Percentiles rank a stretch among this genome's conserved stretches.
These are phyloP conservation scores for Aspergillus chevalieri DNA, from an alignment of 2,329 filamentous ascomycete genomes.

Conservation along the genomic window DNA sequence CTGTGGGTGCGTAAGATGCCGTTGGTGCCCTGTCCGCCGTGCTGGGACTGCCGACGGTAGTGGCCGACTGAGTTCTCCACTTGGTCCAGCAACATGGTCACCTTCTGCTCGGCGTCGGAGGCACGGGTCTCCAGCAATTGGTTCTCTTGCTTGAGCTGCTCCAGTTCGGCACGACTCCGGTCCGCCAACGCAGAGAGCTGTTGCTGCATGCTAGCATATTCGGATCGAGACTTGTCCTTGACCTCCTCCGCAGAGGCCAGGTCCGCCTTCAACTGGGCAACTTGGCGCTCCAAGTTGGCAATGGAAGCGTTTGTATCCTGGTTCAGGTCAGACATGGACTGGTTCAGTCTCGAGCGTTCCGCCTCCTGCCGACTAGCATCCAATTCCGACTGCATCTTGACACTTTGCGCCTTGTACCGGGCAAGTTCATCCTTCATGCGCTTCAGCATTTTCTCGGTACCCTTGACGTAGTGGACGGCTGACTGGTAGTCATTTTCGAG, in stretches of 20 bases:
- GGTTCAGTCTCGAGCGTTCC: constrained; percentile 62
- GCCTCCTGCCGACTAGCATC: constrained; percentile 60
- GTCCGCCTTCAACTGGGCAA: constrained; percentile 63
- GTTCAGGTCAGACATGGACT: constrained; percentile 65
- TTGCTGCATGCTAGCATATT: constrained; percentile 48
- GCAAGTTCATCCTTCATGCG: constrained; percentile 97
- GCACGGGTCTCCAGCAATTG: constrained; percentile 73
- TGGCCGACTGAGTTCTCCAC: constrained; percentile 91
- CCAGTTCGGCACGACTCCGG: constrained; percentile 62
- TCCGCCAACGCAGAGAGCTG: constrained; percentile 53
- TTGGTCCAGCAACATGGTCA: constrained; percentile 86
- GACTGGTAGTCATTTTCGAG: constrained; percentile 97
- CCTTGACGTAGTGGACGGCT: constrained; percentile 95
- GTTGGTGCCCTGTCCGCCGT: constrained; percentile 28
- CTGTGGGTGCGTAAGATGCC: constrained; percentile 48
- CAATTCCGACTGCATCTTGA: constrained; percentile 75
- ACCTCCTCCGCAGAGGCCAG: constrained; percentile 60
- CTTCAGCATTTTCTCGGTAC: constrained; percentile 97
- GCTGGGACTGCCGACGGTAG: constrained; percentile 70
- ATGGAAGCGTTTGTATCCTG: constrained; percentile 61
- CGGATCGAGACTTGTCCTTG: constrained; percentile 59
- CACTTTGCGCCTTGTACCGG: constrained; percentile 82
- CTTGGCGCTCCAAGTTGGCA: constrained; percentile 62
- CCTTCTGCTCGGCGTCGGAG: constrained; percentile 84
- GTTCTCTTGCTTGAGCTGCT: constrained; percentile 79